Percentiles rank a stretch among this genome's conserved stretches.
These are phyloP conservation scores for Colletotrichum aenigma DNA, from an alignment of 2,329 filamentous ascomycete species.

Conservation along the genomic window DNA sequence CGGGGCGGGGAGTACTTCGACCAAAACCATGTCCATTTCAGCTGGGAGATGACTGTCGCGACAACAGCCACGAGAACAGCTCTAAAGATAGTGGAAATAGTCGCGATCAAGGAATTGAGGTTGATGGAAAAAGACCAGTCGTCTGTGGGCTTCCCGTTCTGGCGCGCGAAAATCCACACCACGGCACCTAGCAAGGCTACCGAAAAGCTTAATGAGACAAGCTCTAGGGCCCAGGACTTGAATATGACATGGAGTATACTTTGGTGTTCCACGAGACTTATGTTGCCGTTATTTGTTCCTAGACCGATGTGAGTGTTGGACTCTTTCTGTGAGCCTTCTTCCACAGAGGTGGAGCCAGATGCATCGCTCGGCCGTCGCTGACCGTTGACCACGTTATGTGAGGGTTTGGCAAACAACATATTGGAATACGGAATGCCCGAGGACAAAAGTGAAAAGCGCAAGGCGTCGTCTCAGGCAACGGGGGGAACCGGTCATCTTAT, in stretches of 20 bases:
- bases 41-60: neutral
- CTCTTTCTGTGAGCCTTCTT: too few species aligned
- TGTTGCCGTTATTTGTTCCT: too few species aligned
- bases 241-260: neutral
- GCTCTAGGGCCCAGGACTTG: neutral
- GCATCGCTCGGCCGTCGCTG: too few species aligned
- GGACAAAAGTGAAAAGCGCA: too few species aligned
- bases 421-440: too few species aligned
- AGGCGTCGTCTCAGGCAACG: too few species aligned
- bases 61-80: neutral
- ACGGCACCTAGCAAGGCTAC: neutral
- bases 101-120: neutral
- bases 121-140: neutral
- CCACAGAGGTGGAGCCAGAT: too few species aligned
- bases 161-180: neutral
- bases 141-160: neutral
- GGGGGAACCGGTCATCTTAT: too few species aligned
- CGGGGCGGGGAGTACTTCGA: neutral
- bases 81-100: neutral
- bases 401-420: too few species aligned
- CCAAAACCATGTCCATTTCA: neutral
- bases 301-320: neutral
- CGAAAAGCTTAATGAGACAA: neutral
- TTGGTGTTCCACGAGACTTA: too few species aligned
- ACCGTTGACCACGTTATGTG: too few species aligned